A percentile compares a stretch with the other conserved stretches of the same genome.
Conservation (phyloP, 2,329 filamentous ascomycete genomes). For the Aspergillus melleus region DNA sequence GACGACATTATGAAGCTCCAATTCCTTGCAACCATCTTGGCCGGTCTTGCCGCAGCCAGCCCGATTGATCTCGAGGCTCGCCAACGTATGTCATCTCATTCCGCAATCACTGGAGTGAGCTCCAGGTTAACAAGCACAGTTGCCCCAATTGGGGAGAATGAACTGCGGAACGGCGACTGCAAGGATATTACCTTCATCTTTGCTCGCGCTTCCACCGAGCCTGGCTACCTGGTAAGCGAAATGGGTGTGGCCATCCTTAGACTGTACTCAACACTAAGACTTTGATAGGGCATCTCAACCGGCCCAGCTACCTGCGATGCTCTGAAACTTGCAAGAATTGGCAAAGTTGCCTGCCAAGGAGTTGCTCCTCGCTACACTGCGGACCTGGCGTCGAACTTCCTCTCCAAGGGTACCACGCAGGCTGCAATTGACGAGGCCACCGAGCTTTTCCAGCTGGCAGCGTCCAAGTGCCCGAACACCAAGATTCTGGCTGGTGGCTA, state of each 20-base stretch:
- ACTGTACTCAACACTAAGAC: neutral
- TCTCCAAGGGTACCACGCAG: conserved; percentile 9
- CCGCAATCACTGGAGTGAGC: neutral
- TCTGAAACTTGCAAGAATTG: neutral
- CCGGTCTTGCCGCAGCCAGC: neutral
- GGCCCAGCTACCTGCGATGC: conserved; percentile 6
- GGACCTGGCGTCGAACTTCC: conserved; percentile 11
- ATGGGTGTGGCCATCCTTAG: neutral
- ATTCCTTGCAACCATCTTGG: neutral
- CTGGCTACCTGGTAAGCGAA: conserved; percentile 3
- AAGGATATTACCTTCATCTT: conserved; percentile 11
- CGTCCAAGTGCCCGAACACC: conserved; percentile 14
- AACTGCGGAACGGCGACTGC: conserved; percentile 5
- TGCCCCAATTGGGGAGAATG: conserved; percentile 1
- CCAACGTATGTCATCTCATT: neutral
- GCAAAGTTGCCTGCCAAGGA: conserved; percentile 14
- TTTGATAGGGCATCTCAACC: conserved; percentile 4
- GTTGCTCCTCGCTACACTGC: conserved; percentile 15
- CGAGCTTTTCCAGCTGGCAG: conserved; percentile 10
- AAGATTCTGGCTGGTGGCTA: conserved; percentile 16
- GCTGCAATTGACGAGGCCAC: conserved; percentile 12
- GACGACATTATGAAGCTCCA: neutral
- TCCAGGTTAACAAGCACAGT: neutral
- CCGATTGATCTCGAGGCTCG: neutral
- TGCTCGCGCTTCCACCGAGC: conserved; percentile 10